Base-by-base conservation (phyloP, 345 rosid species). In the Gossypium anomalum region DNA sequence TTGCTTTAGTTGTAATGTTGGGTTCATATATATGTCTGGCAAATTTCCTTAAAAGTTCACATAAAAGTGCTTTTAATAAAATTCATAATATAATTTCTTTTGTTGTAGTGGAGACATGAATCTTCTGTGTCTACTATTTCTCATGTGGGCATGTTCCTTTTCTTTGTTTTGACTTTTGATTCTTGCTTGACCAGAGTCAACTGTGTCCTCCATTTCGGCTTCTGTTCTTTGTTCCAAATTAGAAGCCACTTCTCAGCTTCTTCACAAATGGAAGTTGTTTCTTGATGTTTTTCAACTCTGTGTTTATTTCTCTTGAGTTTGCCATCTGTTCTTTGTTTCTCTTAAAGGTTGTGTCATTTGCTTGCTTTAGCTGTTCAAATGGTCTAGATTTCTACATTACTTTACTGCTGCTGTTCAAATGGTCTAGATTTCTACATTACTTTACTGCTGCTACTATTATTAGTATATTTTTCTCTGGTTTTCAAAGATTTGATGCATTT, bases 201-300 rank as follows among this genome's bases (percentile, higher is more conserved):
- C 82, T 43, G 62, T 76, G 71, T 77, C 83, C 76, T 52, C 74
- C 77, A 72, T 73, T 76, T 78, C 80, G 44, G 75, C 49, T 71
- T 27, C 82, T 79, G 41, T 78, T 81, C 76, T 61, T 64, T 63
- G 13, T 63, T 22, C 57, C 53, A 41, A 51, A 10, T 80, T 80
- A 79, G 71, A 82, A 75, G 87, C 89, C 76, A 27, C 77, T 75
- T 78, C 85, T 75, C 85, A 75, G 14, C 81, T 84, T 83, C 92
- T 81, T 72, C 86, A 23, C 75, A 48, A 77, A 79, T 86, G 89
- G 87, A 78, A 77, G 91, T 90, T 73, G 83, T 82, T 67, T 86
- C 98, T 82, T 88, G 97, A 82, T 97, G 97, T 92, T 34, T 34
- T 34, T 34, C 41, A 34, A 34, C 41, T 34, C 41, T 34, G 41